Evolutionary conservation across 495 filamentous ascomycete species (phyloP).

Genomic region (Xylaria bambusicola): DNA sequence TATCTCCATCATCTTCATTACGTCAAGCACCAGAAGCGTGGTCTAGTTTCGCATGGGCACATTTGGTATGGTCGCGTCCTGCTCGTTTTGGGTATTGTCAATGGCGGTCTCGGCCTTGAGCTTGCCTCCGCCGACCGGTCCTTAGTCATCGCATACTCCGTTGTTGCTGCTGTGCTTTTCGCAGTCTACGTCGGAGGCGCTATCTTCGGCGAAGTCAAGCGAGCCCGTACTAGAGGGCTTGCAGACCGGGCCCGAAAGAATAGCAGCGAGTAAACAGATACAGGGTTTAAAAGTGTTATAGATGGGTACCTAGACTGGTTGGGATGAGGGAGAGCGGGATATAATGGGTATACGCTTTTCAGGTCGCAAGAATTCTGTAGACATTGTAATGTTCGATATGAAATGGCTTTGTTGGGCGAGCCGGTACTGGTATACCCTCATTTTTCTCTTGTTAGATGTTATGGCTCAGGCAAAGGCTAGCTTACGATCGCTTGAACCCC

Average conservation of each 20-base stretch:
- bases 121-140: constrained; percentile 46
- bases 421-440: constrained; percentile 5
- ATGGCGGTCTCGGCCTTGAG: constrained; percentile 67
- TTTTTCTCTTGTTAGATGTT: neutral
- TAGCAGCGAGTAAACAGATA: constrained; percentile 1
- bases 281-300: neutral
- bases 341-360: constrained; percentile 1
- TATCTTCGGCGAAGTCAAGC: constrained; percentile 21
- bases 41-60: constrained; percentile 59
- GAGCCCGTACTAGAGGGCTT: constrained; percentile 1
- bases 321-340: too few relatives aligned
- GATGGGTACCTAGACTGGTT: too few relatives aligned
- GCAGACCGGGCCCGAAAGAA: constrained; percentile 6
- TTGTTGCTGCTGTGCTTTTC: constrained; percentile 59
- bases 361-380: neutral
- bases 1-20: constrained; percentile 64
- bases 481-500: neutral
- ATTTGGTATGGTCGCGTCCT: constrained; percentile 69
- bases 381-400: neutral
- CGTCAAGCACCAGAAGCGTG: constrained; percentile 48
- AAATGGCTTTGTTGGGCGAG: neutral
- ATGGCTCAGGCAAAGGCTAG: neutral
- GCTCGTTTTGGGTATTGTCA: constrained; percentile 66
- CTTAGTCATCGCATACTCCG: constrained; percentile 59
- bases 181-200: constrained; percentile 42